A percentile compares a stretch with the other conserved stretches of the same genome.
Conservation (phyloP, 768 basidiomycete species). For the Tricholoma furcatifolium region DNA sequence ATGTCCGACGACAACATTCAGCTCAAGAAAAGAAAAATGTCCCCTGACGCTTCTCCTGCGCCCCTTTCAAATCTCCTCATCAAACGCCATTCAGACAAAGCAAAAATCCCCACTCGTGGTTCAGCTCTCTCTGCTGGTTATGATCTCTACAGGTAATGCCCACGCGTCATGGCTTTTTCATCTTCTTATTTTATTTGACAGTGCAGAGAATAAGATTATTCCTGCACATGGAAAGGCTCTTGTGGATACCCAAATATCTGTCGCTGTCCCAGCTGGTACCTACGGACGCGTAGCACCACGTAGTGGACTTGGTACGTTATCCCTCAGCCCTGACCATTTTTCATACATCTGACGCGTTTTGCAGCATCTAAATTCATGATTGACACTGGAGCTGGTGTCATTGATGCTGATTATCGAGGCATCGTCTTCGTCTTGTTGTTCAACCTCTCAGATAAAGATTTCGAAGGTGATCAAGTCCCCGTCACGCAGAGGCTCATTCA, state of each 20-base stretch:
- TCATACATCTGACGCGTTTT: neutral
- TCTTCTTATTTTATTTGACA: conserved; percentile 25
- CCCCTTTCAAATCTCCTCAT: conserved; percentile 62
- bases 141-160: conserved; percentile 83
- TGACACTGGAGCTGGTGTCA: conserved; percentile 95
- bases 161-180: neutral
- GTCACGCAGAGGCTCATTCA: neutral
- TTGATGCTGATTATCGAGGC: conserved; percentile 96
- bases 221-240: conserved; percentile 92
- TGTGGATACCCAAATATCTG: conserved; percentile 87
- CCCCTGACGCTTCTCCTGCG: conserved; percentile 26
- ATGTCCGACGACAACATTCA: conserved; percentile 34
- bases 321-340: neutral
- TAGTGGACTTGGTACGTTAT: conserved; percentile 81
- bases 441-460: conserved; percentile 89
- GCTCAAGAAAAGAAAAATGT: conserved; percentile 63
- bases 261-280: conserved; percentile 90
- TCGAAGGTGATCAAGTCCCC: conserved; percentile 54
- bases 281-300: conserved; percentile 97
- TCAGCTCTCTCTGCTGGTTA: conserved; percentile 89
- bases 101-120: conserved; percentile 83
- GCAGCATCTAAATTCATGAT: conserved; percentile 97
- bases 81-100: conserved; percentile 82
- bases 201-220: conserved; percentile 81
- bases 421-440: conserved; percentile 88